Conservation (phyloP, 2,329 filamentous ascomycete genomes). For the Penicillium sp. region DNA sequence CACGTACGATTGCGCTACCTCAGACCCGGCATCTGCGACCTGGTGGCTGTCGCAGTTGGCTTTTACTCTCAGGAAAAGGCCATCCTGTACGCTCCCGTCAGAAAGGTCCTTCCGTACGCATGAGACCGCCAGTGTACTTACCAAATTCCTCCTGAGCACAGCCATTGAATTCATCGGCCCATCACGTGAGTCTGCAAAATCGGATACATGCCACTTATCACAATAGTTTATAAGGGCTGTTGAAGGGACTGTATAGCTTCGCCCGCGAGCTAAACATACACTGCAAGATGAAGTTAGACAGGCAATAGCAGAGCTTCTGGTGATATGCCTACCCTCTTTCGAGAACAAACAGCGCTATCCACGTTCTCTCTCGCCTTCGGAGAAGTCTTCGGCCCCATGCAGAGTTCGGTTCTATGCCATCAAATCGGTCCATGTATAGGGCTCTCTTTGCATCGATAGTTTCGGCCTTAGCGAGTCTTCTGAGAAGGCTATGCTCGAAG, state of each 20-base stretch:
- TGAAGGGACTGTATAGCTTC: constrained; percentile 59
- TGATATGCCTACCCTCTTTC: constrained; percentile 59
- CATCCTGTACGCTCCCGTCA: constrained; percentile 27
- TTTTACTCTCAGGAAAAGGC: constrained; percentile 25
- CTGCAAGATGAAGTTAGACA: constrained; percentile 25
- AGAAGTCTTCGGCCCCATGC: constrained; percentile 54
- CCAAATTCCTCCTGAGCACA: constrained; percentile 58
- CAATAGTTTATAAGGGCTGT: constrained; percentile 59
- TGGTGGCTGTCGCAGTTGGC: constrained; percentile 35
- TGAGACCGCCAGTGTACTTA: too few species aligned
- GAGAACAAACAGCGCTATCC: constrained; percentile 63
- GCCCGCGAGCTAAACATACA: constrained; percentile 60
- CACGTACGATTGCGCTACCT: constrained; percentile 28
- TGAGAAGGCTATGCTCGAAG: constrained; percentile 41
- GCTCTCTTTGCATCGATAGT: constrained; percentile 59
- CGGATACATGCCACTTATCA: constrained; percentile 59
- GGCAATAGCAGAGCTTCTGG: not conserved
- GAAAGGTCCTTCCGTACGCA: too few species aligned
- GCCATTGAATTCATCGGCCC: constrained; percentile 63
- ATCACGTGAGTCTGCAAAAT: constrained; percentile 57
- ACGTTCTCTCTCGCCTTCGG: constrained; percentile 58
- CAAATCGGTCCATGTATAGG: constrained; percentile 59
- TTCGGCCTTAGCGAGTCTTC: constrained; percentile 51
- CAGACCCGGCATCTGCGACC: constrained; percentile 24
- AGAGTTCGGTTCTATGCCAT: constrained; percentile 53